Evolutionary conservation across 805 yeast species (phyloP).

Genomic region (Saccharomycopsis synnaedendra): DNA sequence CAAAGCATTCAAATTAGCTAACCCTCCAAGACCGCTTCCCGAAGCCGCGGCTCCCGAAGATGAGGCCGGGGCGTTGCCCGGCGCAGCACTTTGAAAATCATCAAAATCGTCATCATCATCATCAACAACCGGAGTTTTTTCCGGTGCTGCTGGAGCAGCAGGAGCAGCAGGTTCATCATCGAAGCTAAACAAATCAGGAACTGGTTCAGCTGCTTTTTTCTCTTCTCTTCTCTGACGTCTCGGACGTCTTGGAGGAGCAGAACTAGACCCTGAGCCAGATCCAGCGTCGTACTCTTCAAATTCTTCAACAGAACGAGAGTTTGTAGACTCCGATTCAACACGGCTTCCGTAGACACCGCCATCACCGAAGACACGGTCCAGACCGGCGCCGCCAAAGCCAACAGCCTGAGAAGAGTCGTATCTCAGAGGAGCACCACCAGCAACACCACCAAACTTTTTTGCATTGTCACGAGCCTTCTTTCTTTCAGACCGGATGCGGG

Average conservation of each 20-base stretch:
- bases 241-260: slow-evolving; percentile 3
- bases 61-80: slow-evolving; percentile 19
- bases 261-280: background rate
- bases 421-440: slow-evolving; percentile 12
- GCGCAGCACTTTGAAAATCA: slow-evolving; percentile 65
- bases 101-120: slow-evolving; percentile 70
- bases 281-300: slow-evolving; percentile 53
- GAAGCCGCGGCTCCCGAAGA: background rate
- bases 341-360: slow-evolving; percentile 62
- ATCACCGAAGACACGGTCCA: slow-evolving; percentile 43
- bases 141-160: slow-evolving; percentile 17
- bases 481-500: slow-evolving; percentile 14
- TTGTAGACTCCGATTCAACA: slow-evolving; percentile 31
- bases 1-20: no score
- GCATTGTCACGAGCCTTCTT: slow-evolving; percentile 16
- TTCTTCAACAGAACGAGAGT: slow-evolving; percentile 20
- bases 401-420: background rate
- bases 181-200: slow-evolving; percentile 37
- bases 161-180: slow-evolving; percentile 19
- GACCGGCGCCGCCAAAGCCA: slow-evolving; percentile 9
- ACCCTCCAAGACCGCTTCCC: no score
- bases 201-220: background rate
- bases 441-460: slow-evolving; percentile 15
- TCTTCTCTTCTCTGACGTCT: slow-evolving; percentile 2
- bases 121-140: slow-evolving; percentile 31